Percentiles rank a stretch among this genome's conserved stretches.
Conservation (phyloP, 2,329 filamentous ascomycete species). For the Didymella pomorum region DNA sequence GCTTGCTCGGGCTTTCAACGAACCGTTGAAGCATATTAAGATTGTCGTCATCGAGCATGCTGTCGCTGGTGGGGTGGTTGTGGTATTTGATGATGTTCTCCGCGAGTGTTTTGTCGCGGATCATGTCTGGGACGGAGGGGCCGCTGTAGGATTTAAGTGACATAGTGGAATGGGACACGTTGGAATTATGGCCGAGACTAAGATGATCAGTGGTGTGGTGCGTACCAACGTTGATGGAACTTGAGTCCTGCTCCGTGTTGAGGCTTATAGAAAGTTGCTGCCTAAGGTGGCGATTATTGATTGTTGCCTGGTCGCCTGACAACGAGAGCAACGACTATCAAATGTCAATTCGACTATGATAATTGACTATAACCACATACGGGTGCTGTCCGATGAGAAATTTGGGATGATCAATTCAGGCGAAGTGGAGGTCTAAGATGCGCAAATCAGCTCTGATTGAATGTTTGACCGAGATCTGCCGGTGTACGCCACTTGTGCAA, state of each 20-base stretch:
- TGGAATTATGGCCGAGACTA: no score
- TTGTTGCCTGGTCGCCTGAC: conserved; percentile 3
- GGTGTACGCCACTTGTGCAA: not conserved
- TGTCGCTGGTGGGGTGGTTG: conserved; percentile 13
- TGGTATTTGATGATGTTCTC: conserved; percentile 16
- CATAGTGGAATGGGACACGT: not conserved
- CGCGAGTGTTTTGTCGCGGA: conserved; percentile 7
- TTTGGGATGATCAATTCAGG: no score
- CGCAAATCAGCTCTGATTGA: no score
- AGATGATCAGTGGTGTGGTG: not conserved
- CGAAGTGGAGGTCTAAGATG: no score
- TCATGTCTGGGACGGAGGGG: conserved; percentile 11
- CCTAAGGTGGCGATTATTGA: conserved; percentile 1
- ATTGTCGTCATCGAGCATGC: conserved; percentile 11
- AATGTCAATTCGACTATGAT: no score
- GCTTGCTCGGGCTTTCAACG: conserved; percentile 1
- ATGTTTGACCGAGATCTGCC: not conserved
- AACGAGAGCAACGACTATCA: not conserved
- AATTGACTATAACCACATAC: no score
- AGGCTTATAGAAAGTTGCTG: conserved; percentile 4
- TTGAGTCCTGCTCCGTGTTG: not conserved
- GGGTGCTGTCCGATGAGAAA: no score
- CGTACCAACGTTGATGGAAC: not conserved
- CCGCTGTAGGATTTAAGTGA: conserved; percentile 9
- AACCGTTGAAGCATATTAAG: conserved; percentile 5